Percentiles rank a stretch among this genome's conserved stretches.
phyloP scores from a whole-genome alignment of 306 rosid species.

The Fragaria ananassa region DNA sequence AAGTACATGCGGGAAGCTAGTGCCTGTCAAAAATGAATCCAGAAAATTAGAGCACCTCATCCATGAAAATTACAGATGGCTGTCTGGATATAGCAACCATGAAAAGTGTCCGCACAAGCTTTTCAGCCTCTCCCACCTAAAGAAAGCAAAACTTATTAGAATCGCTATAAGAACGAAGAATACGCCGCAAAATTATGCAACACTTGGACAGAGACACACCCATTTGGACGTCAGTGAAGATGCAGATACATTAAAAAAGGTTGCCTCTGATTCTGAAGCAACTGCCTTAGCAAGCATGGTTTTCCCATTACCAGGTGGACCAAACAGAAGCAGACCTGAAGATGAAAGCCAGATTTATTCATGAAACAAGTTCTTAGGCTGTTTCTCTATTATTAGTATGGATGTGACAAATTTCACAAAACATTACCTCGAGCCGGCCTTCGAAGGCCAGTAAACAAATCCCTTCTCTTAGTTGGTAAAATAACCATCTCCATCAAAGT shows the following conservation, averaged over 20 bases:
- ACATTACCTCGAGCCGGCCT: conserved; percentile 86
- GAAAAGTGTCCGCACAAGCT: conserved; percentile 92
- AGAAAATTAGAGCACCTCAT: conserved; percentile 59
- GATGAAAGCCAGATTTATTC: conserved; percentile 16
- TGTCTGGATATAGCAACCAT: conserved; percentile 89
- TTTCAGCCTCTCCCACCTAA: conserved; percentile 95
- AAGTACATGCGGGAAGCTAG: neutral
- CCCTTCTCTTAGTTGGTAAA: conserved; percentile 93
- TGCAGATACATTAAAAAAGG: conserved; percentile 86
- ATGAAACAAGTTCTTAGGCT: conserved; percentile 1
- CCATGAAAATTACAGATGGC: conserved; percentile 95
- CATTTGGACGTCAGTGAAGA: conserved; percentile 97
- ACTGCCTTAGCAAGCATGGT: conserved; percentile 99
- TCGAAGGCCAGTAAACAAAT: conserved; percentile 92
- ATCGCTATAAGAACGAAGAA: conserved; percentile 15
- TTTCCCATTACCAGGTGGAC: conserved; percentile 98
- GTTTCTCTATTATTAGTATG: neutral
- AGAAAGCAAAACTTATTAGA: conserved; percentile 27
- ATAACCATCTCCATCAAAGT: conserved; percentile 97
- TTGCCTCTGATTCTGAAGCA: conserved; percentile 95
- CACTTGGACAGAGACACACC: conserved; percentile 47
- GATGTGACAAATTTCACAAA: conserved; percentile 12
- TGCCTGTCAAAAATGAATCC: neutral
- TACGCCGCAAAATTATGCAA: neutral
- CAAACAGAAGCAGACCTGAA: conserved; percentile 92